Base-by-base conservation (phyloP, 495 filamentous ascomycete genomes). In the Penicillium paradoxum region DNA sequence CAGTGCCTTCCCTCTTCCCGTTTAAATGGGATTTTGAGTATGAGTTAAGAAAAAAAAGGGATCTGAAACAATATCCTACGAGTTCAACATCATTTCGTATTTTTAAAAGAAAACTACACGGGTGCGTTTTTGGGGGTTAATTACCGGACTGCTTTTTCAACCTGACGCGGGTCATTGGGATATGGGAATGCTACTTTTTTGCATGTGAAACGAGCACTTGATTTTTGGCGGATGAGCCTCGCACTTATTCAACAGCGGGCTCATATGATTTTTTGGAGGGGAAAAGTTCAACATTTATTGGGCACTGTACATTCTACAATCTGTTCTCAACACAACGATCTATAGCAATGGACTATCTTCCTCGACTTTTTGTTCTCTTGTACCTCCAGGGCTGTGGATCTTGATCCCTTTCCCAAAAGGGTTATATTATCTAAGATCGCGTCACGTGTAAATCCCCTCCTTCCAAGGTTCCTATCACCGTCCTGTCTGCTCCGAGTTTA, bases 1-100 rank as follows among this genome's bases (percentile, higher is more conserved):
- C 67, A 79, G 80, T 68, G 84, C 83, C 45, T 97, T 95, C 88
- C 93, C 93, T 62, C 83, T 98, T 39, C 93, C 93, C 46, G 87
- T 97, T 51, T 79, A 74, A 71, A 62, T 55, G 33, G n/a, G 44
- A 45, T 21, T 19, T 14, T 34, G 25, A 45, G 46, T 36, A 46
- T 55, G 37, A 56, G 55, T 60, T 49, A 65, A 57, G 11, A 29
- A 32, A 48, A 56, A 57, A 63, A 53, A 56, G 45, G 36, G 34
- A 51, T 41, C 21, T 34, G 45, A 32, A 44, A 47, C 30, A 45
- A 36, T 10, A 57, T 60, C 55, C 59, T 53, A 47, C 59, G 60
- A 58, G 60, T 66, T 66, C 63, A 64, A 66, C 61, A 66, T 66
- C 58, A 66, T 59, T 61, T 57, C 57, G 62, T 60, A 52, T 46